phyloP scores from a whole-genome alignment of 495 filamentous ascomycete species.

The Annulohypoxylon stygium region DNA sequence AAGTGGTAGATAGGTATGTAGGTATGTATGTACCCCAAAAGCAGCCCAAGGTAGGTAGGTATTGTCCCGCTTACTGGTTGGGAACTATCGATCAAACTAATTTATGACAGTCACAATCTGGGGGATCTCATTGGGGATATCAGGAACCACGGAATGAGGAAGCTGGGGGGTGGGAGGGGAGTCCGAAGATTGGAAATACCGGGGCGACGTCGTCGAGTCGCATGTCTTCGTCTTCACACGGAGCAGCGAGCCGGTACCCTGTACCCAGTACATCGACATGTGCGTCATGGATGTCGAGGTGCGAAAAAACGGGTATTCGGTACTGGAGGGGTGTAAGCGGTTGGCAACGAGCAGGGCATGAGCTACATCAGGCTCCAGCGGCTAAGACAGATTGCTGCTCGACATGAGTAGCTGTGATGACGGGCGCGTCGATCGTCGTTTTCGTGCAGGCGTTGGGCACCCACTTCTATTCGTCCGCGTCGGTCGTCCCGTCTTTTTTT shows the following conservation, averaged over 20 bases:
- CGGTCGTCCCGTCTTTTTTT: neutral
- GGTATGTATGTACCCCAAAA: neutral
- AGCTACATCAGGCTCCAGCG: constrained; percentile 8
- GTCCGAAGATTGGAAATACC: constrained; percentile 15
- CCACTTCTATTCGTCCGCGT: constrained; percentile 15
- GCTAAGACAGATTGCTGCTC: constrained; percentile 10
- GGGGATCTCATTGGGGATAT: neutral
- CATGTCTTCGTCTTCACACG: neutral
- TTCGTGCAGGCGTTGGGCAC: constrained; percentile 29
- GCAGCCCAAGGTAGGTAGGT: neutral
- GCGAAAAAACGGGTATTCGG: constrained; percentile 16
- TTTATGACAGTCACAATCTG: constrained; percentile 5
- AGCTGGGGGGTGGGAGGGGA: neutral
- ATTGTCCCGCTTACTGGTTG: constrained; percentile 1
- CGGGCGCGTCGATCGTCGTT: constrained; percentile 33
- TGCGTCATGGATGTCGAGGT: constrained; percentile 13
- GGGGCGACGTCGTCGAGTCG: constrained; percentile 3
- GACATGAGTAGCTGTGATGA: constrained; percentile 11
- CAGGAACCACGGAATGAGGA: neutral
- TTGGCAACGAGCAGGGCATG: constrained; percentile 6
- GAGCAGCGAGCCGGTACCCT: neutral
- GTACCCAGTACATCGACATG: constrained; percentile 8
- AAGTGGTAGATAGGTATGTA: neutral
- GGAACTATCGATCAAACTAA: constrained; percentile 7
- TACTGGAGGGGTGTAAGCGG: constrained; percentile 2